Base-by-base conservation (phyloP, 2,329 filamentous ascomycete species). In the Phyllosticta paracitricarpa region DNA sequence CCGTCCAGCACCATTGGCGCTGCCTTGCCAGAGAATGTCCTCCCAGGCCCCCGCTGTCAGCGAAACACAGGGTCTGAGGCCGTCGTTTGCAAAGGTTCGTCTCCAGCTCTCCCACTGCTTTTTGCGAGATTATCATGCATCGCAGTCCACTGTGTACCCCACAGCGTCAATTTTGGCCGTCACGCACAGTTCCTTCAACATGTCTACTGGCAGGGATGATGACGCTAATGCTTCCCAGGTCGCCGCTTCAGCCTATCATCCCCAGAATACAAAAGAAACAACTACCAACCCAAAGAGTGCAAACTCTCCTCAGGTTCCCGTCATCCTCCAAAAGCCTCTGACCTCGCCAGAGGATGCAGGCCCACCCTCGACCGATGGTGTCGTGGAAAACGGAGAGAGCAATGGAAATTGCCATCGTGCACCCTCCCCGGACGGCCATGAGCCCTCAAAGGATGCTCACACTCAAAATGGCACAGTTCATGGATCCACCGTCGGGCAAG, bases 81-180 rank as follows among this genome's bases (percentile, higher is more conserved):
- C 86, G 67, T 89, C 88, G 53, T 91, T 91, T 79, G 88, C 88
- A 75, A 91, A 89, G 82, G 88, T 89, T 77, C 14, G 40, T 17
- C 40, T 48, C 40, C 40, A 17, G 4, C 14, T 48, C 14, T 48
- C 40, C 40, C 40, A 48, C n/a, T 48, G 40, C 14, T 17, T 48
- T 48, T 17, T 48, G 40, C 40, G 2, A n/a, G 19, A 22, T 22
- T 22, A 22, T 22, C 14, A n/a, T 48, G 6, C 17, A n/a, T 14
- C 14, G 40, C 40, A 4, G 40, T 5, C 40, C 40, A 40, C 22
- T 10, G n/a, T 28, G 48, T 48, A n/a, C 28, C 17, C 17, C 40
- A 12, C 35, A 22, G 8, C 19, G 14, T 17, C 54, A 19, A 14
- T 19, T 28, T n/a, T 52, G 40, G 40, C 40, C 40, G 2, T 33